These are phyloP conservation scores for Colletotrichum sp. DNA, from an alignment of 2,329 filamentous ascomycete species.

Conservation along the genomic window DNA sequence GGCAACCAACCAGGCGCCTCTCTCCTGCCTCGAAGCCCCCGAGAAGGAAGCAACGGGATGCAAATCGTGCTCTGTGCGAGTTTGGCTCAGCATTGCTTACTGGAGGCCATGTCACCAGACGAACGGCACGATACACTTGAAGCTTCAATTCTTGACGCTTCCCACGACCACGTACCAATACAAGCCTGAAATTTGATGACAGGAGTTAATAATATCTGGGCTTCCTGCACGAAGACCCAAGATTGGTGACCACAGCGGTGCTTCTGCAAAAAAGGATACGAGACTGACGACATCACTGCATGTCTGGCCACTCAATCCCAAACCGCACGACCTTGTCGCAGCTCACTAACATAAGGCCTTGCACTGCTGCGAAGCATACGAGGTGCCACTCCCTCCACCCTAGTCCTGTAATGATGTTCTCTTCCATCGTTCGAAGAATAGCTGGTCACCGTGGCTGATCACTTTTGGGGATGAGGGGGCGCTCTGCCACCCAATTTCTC, in stretches of 20 bases:
- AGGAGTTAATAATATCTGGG: background rate
- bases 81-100: background rate
- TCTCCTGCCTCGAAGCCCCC: background rate
- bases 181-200: background rate
- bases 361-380: background rate
- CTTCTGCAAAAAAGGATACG: background rate
- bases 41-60: background rate
- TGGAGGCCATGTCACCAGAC: background rate
- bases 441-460: background rate
- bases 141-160: background rate
- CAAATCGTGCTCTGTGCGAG: background rate
- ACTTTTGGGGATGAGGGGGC: background rate
- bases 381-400: slow-evolving; percentile 5
- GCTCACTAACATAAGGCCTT: background rate
- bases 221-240: background rate
- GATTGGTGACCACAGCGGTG: background rate
- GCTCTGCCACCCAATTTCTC: slow-evolving; percentile 13
- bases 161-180: background rate
- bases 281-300: slow-evolving; percentile 16
- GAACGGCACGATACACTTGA: background rate
- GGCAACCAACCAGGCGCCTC: background rate
- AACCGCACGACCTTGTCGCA: slow-evolving; percentile 12
- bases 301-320: slow-evolving; percentile 10
- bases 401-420: background rate
- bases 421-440: background rate